Evolutionary conservation across 495 filamentous ascomycete species (phyloP).

Genomic region (Lichina pygmaea): DNA sequence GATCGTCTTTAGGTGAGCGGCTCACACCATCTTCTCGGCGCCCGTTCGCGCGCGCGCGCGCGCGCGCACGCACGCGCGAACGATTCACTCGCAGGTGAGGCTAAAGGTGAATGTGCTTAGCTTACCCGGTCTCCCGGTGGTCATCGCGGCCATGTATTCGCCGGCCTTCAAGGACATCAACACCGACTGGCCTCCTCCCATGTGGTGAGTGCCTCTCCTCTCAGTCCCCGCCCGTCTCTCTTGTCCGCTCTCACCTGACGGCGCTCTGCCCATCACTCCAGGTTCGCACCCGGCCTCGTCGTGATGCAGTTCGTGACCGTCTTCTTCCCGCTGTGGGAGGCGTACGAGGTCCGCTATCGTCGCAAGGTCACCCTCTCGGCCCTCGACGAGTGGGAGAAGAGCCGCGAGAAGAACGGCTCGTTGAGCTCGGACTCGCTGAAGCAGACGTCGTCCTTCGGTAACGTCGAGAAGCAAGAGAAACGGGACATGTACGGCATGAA

Average conservation of each 20-base stretch:
- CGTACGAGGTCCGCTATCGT: constrained; percentile 5
- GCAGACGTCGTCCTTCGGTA: not conserved
- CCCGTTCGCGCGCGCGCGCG: not conserved
- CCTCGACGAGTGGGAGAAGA: constrained; percentile 14
- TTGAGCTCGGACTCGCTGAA: not conserved
- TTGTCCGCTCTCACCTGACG: not conserved
- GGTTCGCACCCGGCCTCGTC: constrained; percentile 26
- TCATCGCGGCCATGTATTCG: constrained; percentile 33
- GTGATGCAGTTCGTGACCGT: constrained; percentile 25
- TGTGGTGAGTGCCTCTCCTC: constrained; percentile 21
- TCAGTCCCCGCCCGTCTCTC: not conserved
- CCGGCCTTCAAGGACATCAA: constrained; percentile 27
- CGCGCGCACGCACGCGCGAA: not conserved
- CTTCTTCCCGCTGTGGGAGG: constrained; percentile 26
- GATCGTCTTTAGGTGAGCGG: constrained; percentile 23
- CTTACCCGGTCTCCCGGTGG: constrained; percentile 37
- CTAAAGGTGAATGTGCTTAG: constrained; percentile 7
- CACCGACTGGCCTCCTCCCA: constrained; percentile 22
- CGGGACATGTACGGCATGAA: constrained; percentile 19
- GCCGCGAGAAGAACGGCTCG: constrained; percentile 5
- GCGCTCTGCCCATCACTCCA: constrained; percentile 3
- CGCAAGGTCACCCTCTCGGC: constrained; percentile 16
- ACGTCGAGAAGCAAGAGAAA: not conserved
- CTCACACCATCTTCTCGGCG: not conserved
- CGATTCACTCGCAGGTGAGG: not conserved